Percentiles rank a stretch among this genome's conserved stretches.
phyloP scores from a whole-genome alignment of 345 rosid species.

The Aurinia saxatilis region DNA sequence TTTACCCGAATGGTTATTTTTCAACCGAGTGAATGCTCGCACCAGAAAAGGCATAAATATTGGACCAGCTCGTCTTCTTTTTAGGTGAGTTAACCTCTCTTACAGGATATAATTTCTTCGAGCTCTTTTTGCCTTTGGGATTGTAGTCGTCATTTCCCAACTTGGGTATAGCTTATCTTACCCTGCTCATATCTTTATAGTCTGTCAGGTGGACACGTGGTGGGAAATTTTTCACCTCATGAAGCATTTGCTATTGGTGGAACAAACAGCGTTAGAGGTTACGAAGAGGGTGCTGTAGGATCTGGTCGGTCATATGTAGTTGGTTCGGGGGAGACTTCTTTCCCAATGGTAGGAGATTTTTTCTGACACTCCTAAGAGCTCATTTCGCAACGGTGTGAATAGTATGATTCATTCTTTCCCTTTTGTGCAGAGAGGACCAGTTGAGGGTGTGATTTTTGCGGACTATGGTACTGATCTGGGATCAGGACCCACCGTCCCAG shows the following conservation, averaged over 20 bases:
- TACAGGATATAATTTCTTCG: background rate
- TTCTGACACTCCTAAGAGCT: slow-evolving; percentile 11
- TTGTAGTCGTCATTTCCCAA: background rate
- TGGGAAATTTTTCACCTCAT: slow-evolving; percentile 87
- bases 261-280: slow-evolving; percentile 94
- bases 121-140: background rate
- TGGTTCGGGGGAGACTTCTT: slow-evolving; percentile 81
- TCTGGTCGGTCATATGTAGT: slow-evolving; percentile 88
- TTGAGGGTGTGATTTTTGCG: slow-evolving; percentile 75
- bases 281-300: slow-evolving; percentile 95
- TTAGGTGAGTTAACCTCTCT: slow-evolving; percentile 42
- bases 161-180: background rate
- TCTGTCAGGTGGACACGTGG: slow-evolving; percentile 78
- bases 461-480: slow-evolving; percentile 92
- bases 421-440: slow-evolving; percentile 65
- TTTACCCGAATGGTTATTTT: slow-evolving; percentile 77
- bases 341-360: slow-evolving; percentile 64
- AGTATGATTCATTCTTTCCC: background rate
- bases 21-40: slow-evolving; percentile 82
- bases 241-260: slow-evolving; percentile 95
- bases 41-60: slow-evolving; percentile 69
- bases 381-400: slow-evolving; percentile 37
- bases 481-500: slow-evolving; percentile 75
- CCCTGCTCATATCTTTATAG: slow-evolving; percentile 34
- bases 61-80: slow-evolving; percentile 67